Conservation (phyloP, 1,139 yeast species). For the Yamadazyma oceani region DNA sequence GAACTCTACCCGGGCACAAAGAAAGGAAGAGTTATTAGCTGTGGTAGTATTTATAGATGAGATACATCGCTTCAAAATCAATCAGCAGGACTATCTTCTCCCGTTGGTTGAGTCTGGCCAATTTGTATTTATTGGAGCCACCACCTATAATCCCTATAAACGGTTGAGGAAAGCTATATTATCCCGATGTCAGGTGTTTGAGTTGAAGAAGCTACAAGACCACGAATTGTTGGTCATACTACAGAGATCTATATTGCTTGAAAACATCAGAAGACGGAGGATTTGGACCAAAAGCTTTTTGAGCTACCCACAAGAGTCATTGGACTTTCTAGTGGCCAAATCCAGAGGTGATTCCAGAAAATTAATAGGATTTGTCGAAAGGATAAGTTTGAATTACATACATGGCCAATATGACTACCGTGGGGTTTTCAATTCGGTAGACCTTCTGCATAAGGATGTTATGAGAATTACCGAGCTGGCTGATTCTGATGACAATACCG, state of each 20-base stretch:
- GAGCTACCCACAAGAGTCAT: slow-evolving; percentile 1
- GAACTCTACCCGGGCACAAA: slow-evolving; percentile 20
- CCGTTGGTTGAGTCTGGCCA: slow-evolving; percentile 42
- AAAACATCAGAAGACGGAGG: slow-evolving; percentile 28
- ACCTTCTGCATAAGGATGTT: background rate
- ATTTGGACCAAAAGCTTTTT: slow-evolving; percentile 7
- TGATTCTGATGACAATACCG: background rate
- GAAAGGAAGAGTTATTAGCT: slow-evolving; percentile 18
- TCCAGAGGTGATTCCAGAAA: slow-evolving; percentile 34
- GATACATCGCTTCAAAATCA: slow-evolving; percentile 40
- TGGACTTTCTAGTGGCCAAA: slow-evolving; percentile 4
- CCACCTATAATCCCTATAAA: slow-evolving; percentile 33
- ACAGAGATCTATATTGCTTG: slow-evolving; percentile 26
- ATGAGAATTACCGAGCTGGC: background rate
- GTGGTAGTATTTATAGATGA: slow-evolving; percentile 46
- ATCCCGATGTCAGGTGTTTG: slow-evolving; percentile 42
- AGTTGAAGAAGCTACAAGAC: slow-evolving; percentile 21
- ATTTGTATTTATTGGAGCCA: slow-evolving; percentile 48
- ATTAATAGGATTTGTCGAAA: slow-evolving; percentile 21
- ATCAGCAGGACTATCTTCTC: slow-evolving; percentile 44
- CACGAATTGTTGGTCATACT: slow-evolving; percentile 24
- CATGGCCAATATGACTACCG: slow-evolving; percentile 1
- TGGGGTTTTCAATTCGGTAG: slow-evolving; percentile 5
- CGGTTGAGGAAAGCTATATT: slow-evolving; percentile 39
- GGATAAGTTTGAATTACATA: slow-evolving; percentile 9